Conservation (phyloP, 1,139 yeast genomes). For the Eremothecium cymbalariae region DNA sequence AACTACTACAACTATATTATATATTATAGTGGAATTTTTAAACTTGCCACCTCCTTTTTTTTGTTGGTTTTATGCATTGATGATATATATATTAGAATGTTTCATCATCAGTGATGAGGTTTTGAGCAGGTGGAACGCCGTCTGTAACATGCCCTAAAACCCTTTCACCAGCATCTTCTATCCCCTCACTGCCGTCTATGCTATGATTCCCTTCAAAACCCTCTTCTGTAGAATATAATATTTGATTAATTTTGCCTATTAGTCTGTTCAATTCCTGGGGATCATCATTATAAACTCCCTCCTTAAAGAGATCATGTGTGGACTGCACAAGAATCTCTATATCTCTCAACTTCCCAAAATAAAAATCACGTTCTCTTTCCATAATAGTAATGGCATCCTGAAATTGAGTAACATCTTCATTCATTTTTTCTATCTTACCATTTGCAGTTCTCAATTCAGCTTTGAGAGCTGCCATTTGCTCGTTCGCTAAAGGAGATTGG, state of each 20-base stretch:
- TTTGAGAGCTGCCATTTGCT: constrained; percentile 29
- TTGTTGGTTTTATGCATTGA: not conserved
- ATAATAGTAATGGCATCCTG: constrained; percentile 49
- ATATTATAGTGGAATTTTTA: constrained; percentile 1
- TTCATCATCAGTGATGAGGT: constrained; percentile 30
- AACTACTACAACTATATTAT: constrained; percentile 3
- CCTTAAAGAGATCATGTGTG: constrained; percentile 44
- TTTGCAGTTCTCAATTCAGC: constrained; percentile 32
- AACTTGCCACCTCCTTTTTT: not conserved
- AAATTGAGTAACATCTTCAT: constrained; percentile 46
- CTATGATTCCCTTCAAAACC: constrained; percentile 46
- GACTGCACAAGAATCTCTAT: constrained; percentile 75
- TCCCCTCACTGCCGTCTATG: constrained; percentile 21
- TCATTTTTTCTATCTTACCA: constrained; percentile 37
- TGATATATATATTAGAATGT: constrained; percentile 20
- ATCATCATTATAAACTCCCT: constrained; percentile 31
- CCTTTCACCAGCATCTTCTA: constrained; percentile 10
- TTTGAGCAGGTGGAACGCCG: constrained; percentile 14
- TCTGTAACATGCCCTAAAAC: constrained; percentile 1
- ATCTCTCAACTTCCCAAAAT: constrained; percentile 80
- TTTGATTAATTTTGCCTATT: constrained; percentile 58
- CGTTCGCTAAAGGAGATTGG: constrained; percentile 23
- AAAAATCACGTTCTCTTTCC: constrained; percentile 76
- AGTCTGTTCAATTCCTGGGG: constrained; percentile 36
- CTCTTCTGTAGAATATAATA: constrained; percentile 73